Percentiles rank a stretch among this genome's conserved stretches.
phyloP scores from a whole-genome alignment of 1,284 basidiomycete genomes.

The Cystobasidium slooffiae region DNA sequence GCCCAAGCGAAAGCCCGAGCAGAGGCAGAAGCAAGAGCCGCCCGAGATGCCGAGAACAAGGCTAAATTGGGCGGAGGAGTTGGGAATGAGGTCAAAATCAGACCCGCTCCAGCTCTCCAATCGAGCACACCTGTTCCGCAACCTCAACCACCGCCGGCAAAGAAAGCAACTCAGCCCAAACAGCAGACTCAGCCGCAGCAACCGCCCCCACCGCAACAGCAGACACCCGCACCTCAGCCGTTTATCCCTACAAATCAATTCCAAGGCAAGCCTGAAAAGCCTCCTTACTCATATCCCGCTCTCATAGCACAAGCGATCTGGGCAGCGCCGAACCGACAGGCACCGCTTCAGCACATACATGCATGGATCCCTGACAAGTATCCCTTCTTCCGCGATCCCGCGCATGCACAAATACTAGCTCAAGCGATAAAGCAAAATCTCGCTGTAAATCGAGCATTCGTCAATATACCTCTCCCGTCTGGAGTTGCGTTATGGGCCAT shows the following conservation, averaged over 20 bases:
- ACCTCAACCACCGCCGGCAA: background rate
- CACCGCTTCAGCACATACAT: slow-evolving; percentile 48
- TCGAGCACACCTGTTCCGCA: background rate
- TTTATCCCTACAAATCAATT: slow-evolving; percentile 42
- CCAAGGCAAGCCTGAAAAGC: slow-evolving; percentile 44
- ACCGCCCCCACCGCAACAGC: background rate
- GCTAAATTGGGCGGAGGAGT: background rate
- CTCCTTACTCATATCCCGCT: slow-evolving; percentile 53
- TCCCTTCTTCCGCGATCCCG: slow-evolving; percentile 49
- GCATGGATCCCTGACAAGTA: slow-evolving; percentile 50
- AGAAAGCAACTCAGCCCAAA: slow-evolving; percentile 7
- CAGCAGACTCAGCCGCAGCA: slow-evolving; percentile 26
- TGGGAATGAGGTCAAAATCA: slow-evolving; percentile 11
- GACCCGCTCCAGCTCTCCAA: slow-evolving; percentile 9
- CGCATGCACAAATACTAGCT: slow-evolving; percentile 37
- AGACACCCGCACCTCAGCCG: background rate
- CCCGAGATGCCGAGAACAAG: background rate
- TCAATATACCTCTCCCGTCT: slow-evolving; percentile 47
- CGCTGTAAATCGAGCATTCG: slow-evolving; percentile 49
- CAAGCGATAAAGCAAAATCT: slow-evolving; percentile 52
- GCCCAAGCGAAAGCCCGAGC: slow-evolving; percentile 16
- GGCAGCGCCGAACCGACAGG: slow-evolving; percentile 31
- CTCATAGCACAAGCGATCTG: slow-evolving; percentile 52
- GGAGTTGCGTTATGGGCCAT: slow-evolving; percentile 40
- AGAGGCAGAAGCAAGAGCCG: slow-evolving; percentile 12